A percentile compares a stretch with the other conserved stretches of the same genome.
Evolutionary conservation across 2,329 filamentous ascomycete species (phyloP).

Genomic region (Nemania sp.): DNA sequence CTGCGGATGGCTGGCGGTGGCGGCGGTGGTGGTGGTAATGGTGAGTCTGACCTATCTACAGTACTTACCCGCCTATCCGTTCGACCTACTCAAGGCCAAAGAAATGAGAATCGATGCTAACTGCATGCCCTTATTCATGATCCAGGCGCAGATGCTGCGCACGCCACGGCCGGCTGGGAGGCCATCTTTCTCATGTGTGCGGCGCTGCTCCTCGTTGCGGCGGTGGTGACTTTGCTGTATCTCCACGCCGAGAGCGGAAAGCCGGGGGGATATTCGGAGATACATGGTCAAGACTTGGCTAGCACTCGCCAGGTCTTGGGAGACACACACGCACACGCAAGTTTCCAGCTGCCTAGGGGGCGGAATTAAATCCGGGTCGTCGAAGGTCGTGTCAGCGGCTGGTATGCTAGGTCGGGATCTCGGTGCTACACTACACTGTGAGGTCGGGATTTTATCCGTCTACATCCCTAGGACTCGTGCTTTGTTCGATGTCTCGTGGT

Average conservation of each 20-base stretch:
- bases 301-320: background rate
- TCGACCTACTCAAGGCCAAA: background rate
- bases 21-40: slow-evolving; percentile 19
- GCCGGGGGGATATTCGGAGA: slow-evolving; percentile 14
- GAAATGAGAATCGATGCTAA: background rate
- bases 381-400: background rate
- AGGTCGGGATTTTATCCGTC: too few species aligned
- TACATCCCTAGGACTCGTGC: too few species aligned
- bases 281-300: slow-evolving; percentile 13
- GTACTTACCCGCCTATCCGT: too few species aligned
- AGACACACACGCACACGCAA: background rate
- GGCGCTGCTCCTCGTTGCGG: slow-evolving; percentile 31
- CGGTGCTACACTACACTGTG: too few species aligned
- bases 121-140: background rate
- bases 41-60: slow-evolving; percentile 15
- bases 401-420: too few species aligned
- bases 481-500: too few species aligned
- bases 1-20: slow-evolving; percentile 43
- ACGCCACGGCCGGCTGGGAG: slow-evolving; percentile 27
- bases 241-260: background rate
- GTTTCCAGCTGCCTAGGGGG: background rate
- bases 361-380: slow-evolving; percentile 14
- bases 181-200: slow-evolving; percentile 34
- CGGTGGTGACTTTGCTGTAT: slow-evolving; percentile 21
- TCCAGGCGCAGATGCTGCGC: background rate